Base-by-base conservation (phyloP, 208 protist species). In the Tetramitus jugosus region DNA sequence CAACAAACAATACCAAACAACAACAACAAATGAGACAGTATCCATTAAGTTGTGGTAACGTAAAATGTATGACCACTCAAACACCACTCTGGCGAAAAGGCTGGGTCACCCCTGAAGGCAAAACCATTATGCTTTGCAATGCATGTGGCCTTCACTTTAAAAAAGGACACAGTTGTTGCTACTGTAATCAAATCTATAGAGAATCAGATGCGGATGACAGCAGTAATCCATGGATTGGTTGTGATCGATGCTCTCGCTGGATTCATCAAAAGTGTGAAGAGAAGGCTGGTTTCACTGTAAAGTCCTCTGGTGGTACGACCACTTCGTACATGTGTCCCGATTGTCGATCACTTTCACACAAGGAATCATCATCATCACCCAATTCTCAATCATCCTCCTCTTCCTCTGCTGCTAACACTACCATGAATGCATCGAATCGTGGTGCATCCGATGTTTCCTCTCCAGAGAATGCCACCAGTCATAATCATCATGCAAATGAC, bases 211-310 rank as follows among this genome's bases (percentile, higher is more conserved):
- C 35, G 40, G 14, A 29, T 26, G 35, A 71, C 49, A 26, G 49
- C 13, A 49, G 29, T 10, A 17, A 71, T 29, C 35, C 35, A 6
- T 71, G 65, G 65, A 29, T 71, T 14, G 35, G 26, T 49, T 71
- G 65, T 49, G 17, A 6, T 49, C 13, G 35, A 3, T 71, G 65
- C 40, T 37, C 26, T 49, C 65, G 49, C 31, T 71, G 65, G 65
- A 49, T 71, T 31, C 65, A 71, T 31, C 43, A 71, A n/a, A 71
- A 71, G 65, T 71, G 65, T 49, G 20, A 37, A n/a, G 35, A 71
- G 33, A 8, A 49, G 14, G n/a, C 10, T 52, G 3, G 20, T 49
- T 3, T 37, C 33, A n/a, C n/a, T n/a, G n/a, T n/a, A n/a, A n/a
- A n/a, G n/a, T n/a, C n/a, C n/a, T n/a, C 10, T 20, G 10, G 49